Percentiles rank a stretch among this genome's conserved stretches.
Conservation (phyloP, 352 stramenopile species). For the Globisporangium cederbergense region DNA sequence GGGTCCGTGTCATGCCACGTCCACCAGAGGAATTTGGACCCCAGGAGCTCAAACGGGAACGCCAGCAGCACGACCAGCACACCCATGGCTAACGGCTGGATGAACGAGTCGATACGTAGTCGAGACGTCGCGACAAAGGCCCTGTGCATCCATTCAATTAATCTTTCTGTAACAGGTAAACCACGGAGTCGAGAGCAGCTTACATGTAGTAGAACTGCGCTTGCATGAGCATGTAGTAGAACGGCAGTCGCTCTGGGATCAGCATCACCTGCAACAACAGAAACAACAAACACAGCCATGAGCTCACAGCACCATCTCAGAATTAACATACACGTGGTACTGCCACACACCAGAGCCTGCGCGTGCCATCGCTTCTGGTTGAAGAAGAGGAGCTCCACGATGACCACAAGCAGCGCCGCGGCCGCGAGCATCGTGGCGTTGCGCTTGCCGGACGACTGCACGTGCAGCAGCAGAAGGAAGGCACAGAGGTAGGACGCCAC, state of each 20-base stretch:
- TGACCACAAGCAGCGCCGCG: slow-evolving; percentile 41
- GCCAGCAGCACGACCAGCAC: slow-evolving; percentile 47
- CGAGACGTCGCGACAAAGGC: slow-evolving; percentile 68
- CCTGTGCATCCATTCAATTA: slow-evolving; percentile 21
- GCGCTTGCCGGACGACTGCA: slow-evolving; percentile 71
- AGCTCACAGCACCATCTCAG: neutral
- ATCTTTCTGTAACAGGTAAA: neutral
- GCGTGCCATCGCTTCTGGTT: slow-evolving; percentile 61
- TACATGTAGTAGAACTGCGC: slow-evolving; percentile 82
- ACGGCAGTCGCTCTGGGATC: slow-evolving; percentile 43
- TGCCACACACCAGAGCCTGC: slow-evolving; percentile 41
- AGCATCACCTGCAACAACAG: slow-evolving; percentile 40
- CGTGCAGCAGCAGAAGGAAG: slow-evolving; percentile 73
- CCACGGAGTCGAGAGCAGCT: slow-evolving; percentile 4
- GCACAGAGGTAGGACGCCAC: slow-evolving; percentile 46
- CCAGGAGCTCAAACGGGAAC: slow-evolving; percentile 74
- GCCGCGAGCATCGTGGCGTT: slow-evolving; percentile 62
- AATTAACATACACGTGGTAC: neutral
- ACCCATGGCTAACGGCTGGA: slow-evolving; percentile 71
- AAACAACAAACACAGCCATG: neutral
- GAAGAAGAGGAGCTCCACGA: slow-evolving; percentile 72
- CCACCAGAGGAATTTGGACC: slow-evolving; percentile 83
- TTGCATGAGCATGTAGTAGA: slow-evolving; percentile 66
- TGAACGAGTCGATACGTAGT: slow-evolving; percentile 66
- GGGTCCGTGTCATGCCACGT: slow-evolving; percentile 84